A percentile compares a stretch with the other conserved stretches of the same genome.
phyloP scores from a whole-genome alignment of 1,139 yeast genomes.

The Yarrowia galli region DNA sequence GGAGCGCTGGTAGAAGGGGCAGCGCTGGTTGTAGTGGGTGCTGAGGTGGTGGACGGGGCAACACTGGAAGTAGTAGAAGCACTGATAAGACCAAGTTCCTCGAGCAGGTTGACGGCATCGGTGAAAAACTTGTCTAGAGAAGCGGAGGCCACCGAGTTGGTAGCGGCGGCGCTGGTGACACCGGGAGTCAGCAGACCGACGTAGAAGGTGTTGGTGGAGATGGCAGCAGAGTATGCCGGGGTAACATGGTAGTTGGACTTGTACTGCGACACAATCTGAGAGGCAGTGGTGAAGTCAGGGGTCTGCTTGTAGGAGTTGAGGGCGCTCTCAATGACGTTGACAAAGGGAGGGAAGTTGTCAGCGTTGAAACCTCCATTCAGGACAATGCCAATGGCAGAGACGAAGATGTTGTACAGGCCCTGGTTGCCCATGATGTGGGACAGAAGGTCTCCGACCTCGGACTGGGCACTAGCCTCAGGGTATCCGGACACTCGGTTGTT shows the following conservation, averaged over 20 bases:
- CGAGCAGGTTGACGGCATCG: neutral
- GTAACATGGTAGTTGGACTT: slow-evolving; percentile 21
- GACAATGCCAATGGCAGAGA: slow-evolving; percentile 18
- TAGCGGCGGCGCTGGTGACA: slow-evolving; percentile 5
- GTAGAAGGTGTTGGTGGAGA: slow-evolving; percentile 21
- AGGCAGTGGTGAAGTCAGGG: slow-evolving; percentile 14
- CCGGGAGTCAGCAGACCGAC: slow-evolving; percentile 24
- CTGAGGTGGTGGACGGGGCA: slow-evolving; percentile 1
- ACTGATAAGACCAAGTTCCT: slow-evolving; percentile 6
- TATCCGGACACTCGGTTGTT: slow-evolving; percentile 18
- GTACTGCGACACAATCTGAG: slow-evolving; percentile 3
- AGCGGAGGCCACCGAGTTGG: slow-evolving; percentile 22
- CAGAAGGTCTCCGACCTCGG: slow-evolving; percentile 18
- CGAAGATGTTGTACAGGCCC: slow-evolving; percentile 19
- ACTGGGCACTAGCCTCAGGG: slow-evolving; percentile 6
- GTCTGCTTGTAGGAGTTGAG: slow-evolving; percentile 11
- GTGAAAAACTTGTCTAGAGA: slow-evolving; percentile 20
- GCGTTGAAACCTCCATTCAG: slow-evolving; percentile 12
- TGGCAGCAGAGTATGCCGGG: slow-evolving; percentile 19
- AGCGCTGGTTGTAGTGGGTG: neutral
- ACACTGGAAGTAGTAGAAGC: slow-evolving; percentile 6
- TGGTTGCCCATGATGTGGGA: slow-evolving; percentile 18
- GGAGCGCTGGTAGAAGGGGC: neutral
- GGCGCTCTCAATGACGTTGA: slow-evolving; percentile 17
- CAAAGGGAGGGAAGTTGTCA: slow-evolving; percentile 19